Base-by-base conservation (phyloP, 1,139 yeast species). In the Hansenula anomala region DNA sequence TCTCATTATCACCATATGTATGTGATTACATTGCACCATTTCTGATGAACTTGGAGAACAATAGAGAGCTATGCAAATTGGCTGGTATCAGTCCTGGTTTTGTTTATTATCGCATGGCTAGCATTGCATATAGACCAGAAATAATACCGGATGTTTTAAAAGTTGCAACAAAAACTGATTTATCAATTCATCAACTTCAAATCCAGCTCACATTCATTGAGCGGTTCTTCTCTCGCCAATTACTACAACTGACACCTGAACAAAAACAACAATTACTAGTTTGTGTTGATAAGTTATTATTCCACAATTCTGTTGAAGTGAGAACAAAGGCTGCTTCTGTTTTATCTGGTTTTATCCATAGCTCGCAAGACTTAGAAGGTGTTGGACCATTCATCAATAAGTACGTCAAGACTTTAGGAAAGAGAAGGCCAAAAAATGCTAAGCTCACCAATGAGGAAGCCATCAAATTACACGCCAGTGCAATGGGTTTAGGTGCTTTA, bases 401-500 rank as follows among this genome's bases (percentile, higher is more conserved):
- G 36, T 78, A 77, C 49, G 61, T 64, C 15, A 46, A 48, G 15
- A 53, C 59, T 10, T 51, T 80, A 30, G 49, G 49, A 34, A 52
- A 43, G 42, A 52, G 47, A 52, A 46, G 49, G 57, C 46, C 39
- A 28, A 42, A 62, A 68, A 53, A 66, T 53, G 41, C 36, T 59
- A 63, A 43, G 56, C 55, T 60, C 35, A 37, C 72, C 0, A 53
- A 62, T 28, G 71, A 69, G 6, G 78, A 78, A 44, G 52, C 63
- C 3, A 64, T 74, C 12, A 60, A 64, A 12, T 64, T 90, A 8
- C 98, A 92, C 56, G 96, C 94, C 3, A 90, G 96, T 3, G 84
- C 92, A 0, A 66, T 94, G 22, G 97, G 97, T 0, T 66, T 92
- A 12, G 96, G 97, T 4, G 85, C 97, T 0, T 66, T 92, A 32